Base-by-base conservation (phyloP, 116 monocot genomes). In the Dioscorea cayenensis region DNA sequence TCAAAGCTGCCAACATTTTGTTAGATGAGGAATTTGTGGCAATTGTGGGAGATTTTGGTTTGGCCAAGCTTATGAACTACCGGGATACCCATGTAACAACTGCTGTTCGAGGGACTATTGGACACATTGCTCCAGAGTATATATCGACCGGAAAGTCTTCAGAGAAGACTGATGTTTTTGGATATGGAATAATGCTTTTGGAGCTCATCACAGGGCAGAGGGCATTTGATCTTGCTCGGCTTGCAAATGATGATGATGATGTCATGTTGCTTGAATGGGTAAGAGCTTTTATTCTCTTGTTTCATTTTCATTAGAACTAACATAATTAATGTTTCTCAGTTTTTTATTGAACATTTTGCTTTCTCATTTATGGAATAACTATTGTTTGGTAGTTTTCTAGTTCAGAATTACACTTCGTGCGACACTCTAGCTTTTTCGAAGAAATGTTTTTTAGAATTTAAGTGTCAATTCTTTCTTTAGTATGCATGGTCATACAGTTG, bases 261-360 rank as follows among this genome's bases (percentile, higher is more conserved):
- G 81, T 81, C 50, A 78, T 85, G 85, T 64, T 85, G n/a, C 85
- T 85, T 62, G 85, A 81, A 52, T 85, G 81, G 85, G 85, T 85
- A 69, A 75, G 67, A 28, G 19, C 25, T 51, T 60, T 19, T 55
- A n/a, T 16, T 55, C 55, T 14, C 55, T 55, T 55, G 55, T 43
- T 43, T 43, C 43, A 43, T 43, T 43, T 43, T 10, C 43, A 43
- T 12, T 10, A 12, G 12, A 43, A 43, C 12, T 43, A 43, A 9
- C 43, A 43, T 43, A 43, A 43, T 43, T 8, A 9, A 43, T 43
- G 43, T 43, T 43, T 43, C 43, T 43, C 43, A 43, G 12, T 6
- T 7, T 43, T 43, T 43, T 7, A 43, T 43, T 43, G 43, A 43
- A 43, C 12, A 43, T 8, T 43, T 43, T 43, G 43, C 12, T 43